Conservation (phyloP, 2,329 filamentous ascomycete genomes). For the Myrmaecium sp. region DNA sequence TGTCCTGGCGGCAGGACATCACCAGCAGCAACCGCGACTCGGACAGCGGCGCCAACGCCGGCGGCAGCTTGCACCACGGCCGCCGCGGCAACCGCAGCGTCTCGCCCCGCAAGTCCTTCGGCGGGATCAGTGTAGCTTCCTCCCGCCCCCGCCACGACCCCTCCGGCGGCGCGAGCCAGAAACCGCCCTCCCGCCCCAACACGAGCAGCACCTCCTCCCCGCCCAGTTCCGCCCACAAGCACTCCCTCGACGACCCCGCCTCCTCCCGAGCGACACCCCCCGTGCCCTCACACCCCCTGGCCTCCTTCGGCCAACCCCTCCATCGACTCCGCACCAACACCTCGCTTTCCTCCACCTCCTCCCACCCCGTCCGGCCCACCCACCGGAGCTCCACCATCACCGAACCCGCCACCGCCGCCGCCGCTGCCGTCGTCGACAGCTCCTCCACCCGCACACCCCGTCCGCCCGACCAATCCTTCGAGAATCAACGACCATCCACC, state of each 20-base stretch:
- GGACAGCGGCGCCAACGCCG: constrained; percentile 11
- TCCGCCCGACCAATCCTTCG: not conserved
- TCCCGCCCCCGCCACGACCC: constrained; percentile 7
- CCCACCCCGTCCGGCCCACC: no score
- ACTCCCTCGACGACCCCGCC: constrained; percentile 9
- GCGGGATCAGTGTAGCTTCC: constrained; percentile 8
- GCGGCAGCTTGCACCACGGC: constrained; percentile 11
- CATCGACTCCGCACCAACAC: not conserved
- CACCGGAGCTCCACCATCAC: no score
- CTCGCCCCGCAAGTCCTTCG: constrained; percentile 30
- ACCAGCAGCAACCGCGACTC: constrained; percentile 33
- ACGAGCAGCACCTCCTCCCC: constrained; percentile 6
- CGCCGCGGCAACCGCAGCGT: constrained; percentile 22
- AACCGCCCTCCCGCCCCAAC: constrained; percentile 1
- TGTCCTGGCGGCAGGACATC: constrained; percentile 69
- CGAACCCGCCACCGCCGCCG: not conserved
- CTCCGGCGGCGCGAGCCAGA: constrained; percentile 5
- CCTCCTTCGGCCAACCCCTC: constrained; percentile 11
- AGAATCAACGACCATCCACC: not conserved
- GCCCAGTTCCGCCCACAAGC: constrained; percentile 9
- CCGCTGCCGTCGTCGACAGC: constrained; percentile 1
- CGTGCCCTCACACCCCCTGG: constrained; percentile 6
- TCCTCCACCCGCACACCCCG: not conserved
- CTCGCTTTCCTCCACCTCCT: constrained; percentile 1
- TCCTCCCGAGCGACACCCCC: constrained; percentile 6